Evolutionary conservation across 306 rosid genomes (phyloP).

Genomic region (barrel medic (Medicago truncatula)): MtrunA17r5.0-ANR NC_053048.1:34198501-34199000

Average conservation of each 20-base stretch:
- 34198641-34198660: constrained; percentile 64
- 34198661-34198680: constrained; percentile 34
- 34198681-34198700: constrained; percentile 40
- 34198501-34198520: constrained; percentile 36
- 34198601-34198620: constrained; percentile 53
- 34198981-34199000: no score
- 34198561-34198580: constrained; percentile 26
- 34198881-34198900: not conserved
- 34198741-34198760: constrained; percentile 52
- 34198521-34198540: constrained; percentile 30
- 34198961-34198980: no score
- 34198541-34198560: constrained; percentile 46
- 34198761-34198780: not conserved
- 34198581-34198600: constrained; percentile 30
- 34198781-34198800: not conserved
- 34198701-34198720: constrained; percentile 52
- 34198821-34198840: not conserved
- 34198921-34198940: no score
- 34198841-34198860: no score
- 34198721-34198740: constrained; percentile 30
- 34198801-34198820: not conserved
- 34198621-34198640: constrained; percentile 56
- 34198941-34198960: no score
- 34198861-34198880: no score
- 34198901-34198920: no score